These are phyloP conservation scores for Claviceps fusiformis DNA, from an alignment of 2,329 filamentous ascomycete species.

Conservation along the genomic window DNA sequence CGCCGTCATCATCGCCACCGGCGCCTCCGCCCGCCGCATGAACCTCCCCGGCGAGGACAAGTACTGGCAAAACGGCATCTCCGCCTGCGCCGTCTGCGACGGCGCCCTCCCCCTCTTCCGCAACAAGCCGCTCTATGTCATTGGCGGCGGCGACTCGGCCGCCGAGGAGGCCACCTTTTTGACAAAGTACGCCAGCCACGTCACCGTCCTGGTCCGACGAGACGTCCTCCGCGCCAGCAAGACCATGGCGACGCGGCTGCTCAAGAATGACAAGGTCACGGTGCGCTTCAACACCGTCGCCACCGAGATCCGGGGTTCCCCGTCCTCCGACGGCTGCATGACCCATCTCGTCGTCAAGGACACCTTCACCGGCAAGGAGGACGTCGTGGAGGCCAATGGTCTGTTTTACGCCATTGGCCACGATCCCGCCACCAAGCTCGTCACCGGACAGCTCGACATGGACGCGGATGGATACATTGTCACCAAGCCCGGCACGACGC, in stretches of 20 bases:
- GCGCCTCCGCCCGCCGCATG: conserved; percentile 78
- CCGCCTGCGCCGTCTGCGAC: conserved; percentile 93
- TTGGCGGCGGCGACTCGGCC: conserved; percentile 91
- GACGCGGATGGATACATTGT: conserved; percentile 85
- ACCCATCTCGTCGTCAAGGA: conserved; percentile 75
- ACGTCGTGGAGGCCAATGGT: conserved; percentile 80
- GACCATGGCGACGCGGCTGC: conserved; percentile 79
- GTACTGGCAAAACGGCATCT: conserved; percentile 97
- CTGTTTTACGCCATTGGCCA: conserved; percentile 97
- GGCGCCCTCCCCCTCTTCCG: conserved; percentile 95
- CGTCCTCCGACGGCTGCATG: conserved; percentile 61
- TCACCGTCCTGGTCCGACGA: conserved; percentile 82
- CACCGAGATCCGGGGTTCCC: conserved; percentile 72
- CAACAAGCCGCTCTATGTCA: conserved; percentile 88
- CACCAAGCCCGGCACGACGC: conserved; percentile 76
- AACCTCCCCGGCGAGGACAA: conserved; percentile 77
- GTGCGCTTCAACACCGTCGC: conserved; percentile 76
- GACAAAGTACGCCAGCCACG: conserved; percentile 92
- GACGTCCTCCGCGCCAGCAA: conserved; percentile 78
- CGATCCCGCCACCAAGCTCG: conserved; percentile 79
- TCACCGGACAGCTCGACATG: conserved; percentile 80
- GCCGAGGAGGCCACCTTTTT: conserved; percentile 96
- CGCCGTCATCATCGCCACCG: conserved; percentile 85
- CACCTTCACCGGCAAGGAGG: conserved; percentile 57
- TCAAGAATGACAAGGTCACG: conserved; percentile 77